Base-by-base conservation (phyloP, 305 asterid genomes). In the Fraxinus platypoda region DNA sequence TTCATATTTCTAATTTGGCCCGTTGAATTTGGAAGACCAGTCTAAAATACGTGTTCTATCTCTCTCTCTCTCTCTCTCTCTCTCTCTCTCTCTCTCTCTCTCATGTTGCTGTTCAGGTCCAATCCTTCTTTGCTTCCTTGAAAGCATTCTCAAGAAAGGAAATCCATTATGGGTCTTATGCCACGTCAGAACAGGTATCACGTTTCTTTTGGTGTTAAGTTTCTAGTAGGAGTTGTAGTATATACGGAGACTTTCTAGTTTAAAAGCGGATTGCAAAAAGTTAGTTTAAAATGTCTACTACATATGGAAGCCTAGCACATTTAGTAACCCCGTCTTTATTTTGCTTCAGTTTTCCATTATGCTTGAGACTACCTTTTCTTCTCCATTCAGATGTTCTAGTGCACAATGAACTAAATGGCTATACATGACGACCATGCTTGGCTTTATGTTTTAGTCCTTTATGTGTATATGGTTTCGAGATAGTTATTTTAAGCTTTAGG, bases 111-210 rank as follows among this genome's bases (percentile, higher is more conserved):
- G 84, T 84, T 74, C 88, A 96, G 99, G 92, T 94, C 30, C 92
- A 87, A 76, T 96, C 94, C 31, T 90, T 88, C 80, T 80, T 90
- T 79, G 82, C 94, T 84, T 91, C 99, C 81, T 79, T 93, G 87
- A 96, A 91, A 93, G 98, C 99, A 81, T 83, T 96, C 83, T 93
- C 97, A 31, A 87, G 86, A 85, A 94, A 92, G 87, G 98, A 96
- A 81, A 87, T 94, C 85, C 90, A 94, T 83, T 94, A 94, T 79
- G 98, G 99, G 76, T 90, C 97, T 85, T 83, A 90, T 89, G 98
- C 99, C 25, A 94, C 99, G 37, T 78, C 93, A 78, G 99, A 96
- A 84, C 97, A 96, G 98, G 99, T 94, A 81, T 21, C 34, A 38
- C 62, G 11, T 76, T 26, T 80, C 31, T 66, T 11, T 77, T 72